Base-by-base conservation (phyloP, 371 early-diverging fungal genomes). In the Zychaea mexicana region DNA sequence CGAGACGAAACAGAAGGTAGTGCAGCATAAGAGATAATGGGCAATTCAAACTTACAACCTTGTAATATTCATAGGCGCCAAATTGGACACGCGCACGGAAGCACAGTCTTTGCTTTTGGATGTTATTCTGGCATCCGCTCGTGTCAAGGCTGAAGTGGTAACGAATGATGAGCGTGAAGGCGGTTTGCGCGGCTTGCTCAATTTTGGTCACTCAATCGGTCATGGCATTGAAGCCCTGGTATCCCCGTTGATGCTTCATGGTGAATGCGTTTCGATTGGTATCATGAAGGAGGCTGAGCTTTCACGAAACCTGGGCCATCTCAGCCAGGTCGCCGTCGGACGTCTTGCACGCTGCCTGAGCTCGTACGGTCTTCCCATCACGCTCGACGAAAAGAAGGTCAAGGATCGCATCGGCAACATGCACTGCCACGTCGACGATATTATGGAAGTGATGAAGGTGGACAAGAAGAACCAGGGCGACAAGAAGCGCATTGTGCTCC, bases 191-290 rank as follows among this genome's bases (percentile, higher is more conserved):
- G 96, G 96, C 27, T 77, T 98, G 49, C 88, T 98, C 59, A 98
- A 98, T 73, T 98, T 96, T 85, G 98, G 98, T 4, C 98, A 98
- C 76, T 89, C 96, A 2, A 88, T 98, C 62, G 98, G 98, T 31
- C 98, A 98, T 59, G 98, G 96, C 45, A 93, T 96, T 60, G 98
- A 98, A 78, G 97, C 96, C 19, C 86, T 95, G 21, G 84, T 96
- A 26, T 85, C 95, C 13, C 98, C 98, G 5, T 82, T 90, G 57
- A 69, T 97, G 73, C 90, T 97, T 62, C 98, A 98, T 67, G 98
- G 98, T 60, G 98, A 98, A 84, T 96, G 97, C 69, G 94, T 98
- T 13, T 85, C 97, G 1, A 87, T 98, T 28, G 98, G 98, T 22
- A 95, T 95, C 85, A 92, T 96, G 55, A 85, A 92, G 57, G 98